These are phyloP conservation scores for Syncephalastrum monosporum DNA, from an alignment of 371 early-diverging fungal genomes.

Conservation along the genomic window DNA sequence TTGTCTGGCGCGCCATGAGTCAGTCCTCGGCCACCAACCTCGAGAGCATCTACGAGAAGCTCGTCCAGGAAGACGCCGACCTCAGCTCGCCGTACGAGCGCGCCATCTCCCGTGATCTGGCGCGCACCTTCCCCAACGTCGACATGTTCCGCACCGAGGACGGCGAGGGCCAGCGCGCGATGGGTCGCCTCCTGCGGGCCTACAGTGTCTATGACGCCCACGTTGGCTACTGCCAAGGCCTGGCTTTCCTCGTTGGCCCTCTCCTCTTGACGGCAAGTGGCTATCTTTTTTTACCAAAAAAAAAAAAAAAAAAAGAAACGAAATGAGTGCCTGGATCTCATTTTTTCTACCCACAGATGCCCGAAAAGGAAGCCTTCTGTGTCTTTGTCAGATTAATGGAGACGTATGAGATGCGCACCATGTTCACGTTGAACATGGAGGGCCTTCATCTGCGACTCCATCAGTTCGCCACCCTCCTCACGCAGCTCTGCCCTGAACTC, in stretches of 20 bases:
- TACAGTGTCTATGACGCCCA: slow-evolving; percentile 88
- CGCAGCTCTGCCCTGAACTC: slow-evolving; percentile 74
- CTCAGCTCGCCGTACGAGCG: slow-evolving; percentile 76
- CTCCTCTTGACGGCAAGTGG: slow-evolving; percentile 72
- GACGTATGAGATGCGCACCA: slow-evolving; percentile 72
- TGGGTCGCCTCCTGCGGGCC: slow-evolving; percentile 85
- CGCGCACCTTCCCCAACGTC: slow-evolving; percentile 88
- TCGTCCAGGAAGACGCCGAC: slow-evolving; percentile 65
- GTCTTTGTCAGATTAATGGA: slow-evolving; percentile 83
- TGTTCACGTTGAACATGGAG: slow-evolving; percentile 79
- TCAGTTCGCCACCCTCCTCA: slow-evolving; percentile 82
- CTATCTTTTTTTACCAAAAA: neutral
- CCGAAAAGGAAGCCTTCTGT: slow-evolving; percentile 89
- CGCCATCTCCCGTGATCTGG: slow-evolving; percentile 85
- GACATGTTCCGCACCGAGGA: slow-evolving; percentile 80
- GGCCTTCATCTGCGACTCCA: slow-evolving; percentile 76
- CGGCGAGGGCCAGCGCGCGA: slow-evolving; percentile 83
- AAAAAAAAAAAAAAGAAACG: neutral
- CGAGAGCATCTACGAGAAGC: slow-evolving; percentile 77
- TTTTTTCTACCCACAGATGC: slow-evolving; percentile 57
- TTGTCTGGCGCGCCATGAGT: slow-evolving; percentile 91
- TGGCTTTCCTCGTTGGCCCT: slow-evolving; percentile 82
- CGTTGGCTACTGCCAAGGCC: slow-evolving; percentile 92
- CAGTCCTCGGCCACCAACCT: slow-evolving; percentile 71
- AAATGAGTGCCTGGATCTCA: neutral